phyloP scores from a whole-genome alignment of 1,139 yeast species.

The Pichia sp. region DNA sequence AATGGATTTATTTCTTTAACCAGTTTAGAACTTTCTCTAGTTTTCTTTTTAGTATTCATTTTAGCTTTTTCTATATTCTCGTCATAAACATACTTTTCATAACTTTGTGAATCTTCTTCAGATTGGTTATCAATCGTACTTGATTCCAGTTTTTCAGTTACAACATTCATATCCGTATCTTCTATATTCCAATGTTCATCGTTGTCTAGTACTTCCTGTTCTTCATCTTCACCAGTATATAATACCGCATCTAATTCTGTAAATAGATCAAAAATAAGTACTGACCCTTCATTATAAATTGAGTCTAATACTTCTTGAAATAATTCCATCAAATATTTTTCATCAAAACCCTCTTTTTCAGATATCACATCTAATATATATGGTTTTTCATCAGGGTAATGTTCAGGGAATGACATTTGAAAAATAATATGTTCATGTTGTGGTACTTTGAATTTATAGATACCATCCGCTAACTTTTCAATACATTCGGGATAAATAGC shows the following conservation, averaged over 20 bases:
- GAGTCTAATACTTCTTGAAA: constrained; percentile 46
- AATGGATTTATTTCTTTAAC: constrained; percentile 36
- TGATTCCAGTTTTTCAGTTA: not conserved
- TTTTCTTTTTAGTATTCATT: constrained; percentile 11
- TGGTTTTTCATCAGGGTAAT: constrained; percentile 65
- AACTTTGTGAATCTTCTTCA: constrained; percentile 12
- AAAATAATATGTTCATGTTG: constrained; percentile 51
- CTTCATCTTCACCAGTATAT: constrained; percentile 34
- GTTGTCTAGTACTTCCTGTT: constrained; percentile 23
- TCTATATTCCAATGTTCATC: constrained; percentile 22
- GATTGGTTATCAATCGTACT: not conserved
- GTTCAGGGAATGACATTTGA: constrained; percentile 61
- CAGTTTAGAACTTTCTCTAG: not conserved
- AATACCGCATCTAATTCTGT: constrained; percentile 56
- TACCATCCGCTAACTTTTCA: constrained; percentile 31
- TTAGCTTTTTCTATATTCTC: constrained; percentile 24
- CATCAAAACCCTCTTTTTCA: constrained; percentile 36
- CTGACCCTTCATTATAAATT: constrained; percentile 53
- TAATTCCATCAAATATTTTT: constrained; percentile 37
- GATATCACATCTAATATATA: constrained; percentile 46
- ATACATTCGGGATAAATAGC: constrained; percentile 78
- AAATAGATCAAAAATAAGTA: constrained; percentile 73
- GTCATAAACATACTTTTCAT: constrained; percentile 24
- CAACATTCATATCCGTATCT: constrained; percentile 4
- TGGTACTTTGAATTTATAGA: constrained; percentile 56